Evolutionary conservation across 2,329 filamentous ascomycete genomes (phyloP), one percentile per base, ranked within the genome.

Genomic region (Metarhizium robertsii): DNA sequence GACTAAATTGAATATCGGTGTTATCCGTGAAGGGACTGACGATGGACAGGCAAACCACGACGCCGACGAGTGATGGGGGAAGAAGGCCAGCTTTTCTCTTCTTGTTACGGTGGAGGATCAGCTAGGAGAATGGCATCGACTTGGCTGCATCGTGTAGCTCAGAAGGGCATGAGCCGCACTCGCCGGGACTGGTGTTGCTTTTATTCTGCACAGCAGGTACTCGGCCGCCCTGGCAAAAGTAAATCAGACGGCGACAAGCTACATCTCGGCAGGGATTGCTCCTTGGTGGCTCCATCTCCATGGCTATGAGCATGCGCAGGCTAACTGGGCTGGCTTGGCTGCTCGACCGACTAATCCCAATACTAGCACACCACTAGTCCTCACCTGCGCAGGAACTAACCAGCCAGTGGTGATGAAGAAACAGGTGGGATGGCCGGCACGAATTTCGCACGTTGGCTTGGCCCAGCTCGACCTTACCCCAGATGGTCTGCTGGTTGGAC

Each of bases 161-260:
- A 46, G 5, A 14, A 53, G 38, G 51, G 29, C n/a, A 14, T n/a
- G 16, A 32, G 51, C 16, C 11, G 11, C 18, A n/a, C 42, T 16
- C 42, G 6, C 47, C 46, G 55, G 48, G 40, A 34, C 38, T 45
- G 38, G 51, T 13, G 46, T 25, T 50, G 50, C 40, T 51, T 56
- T 56, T 56, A 54, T 54, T 51, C 52, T 49, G 50, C 25, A 25
- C 48, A 25, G 32, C 47, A 43, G 49, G 38, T 25, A 34, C 32
- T 34, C 6, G 10, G 4, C 3, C 10, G 10, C 6, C 32, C 32
- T 34, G 7, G 32, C 32, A 34, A 34, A 34, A 2, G 32, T 34
- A 11, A 25, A 34, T 34, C 32, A 34, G 42, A 45, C 16, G 42
- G 16, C 42, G 18, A 25, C 42, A 20, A 45, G n/a, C 38, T 45